Conservation (phyloP, 2,329 filamentous ascomycete species). For the Microsporum canis region DNA sequence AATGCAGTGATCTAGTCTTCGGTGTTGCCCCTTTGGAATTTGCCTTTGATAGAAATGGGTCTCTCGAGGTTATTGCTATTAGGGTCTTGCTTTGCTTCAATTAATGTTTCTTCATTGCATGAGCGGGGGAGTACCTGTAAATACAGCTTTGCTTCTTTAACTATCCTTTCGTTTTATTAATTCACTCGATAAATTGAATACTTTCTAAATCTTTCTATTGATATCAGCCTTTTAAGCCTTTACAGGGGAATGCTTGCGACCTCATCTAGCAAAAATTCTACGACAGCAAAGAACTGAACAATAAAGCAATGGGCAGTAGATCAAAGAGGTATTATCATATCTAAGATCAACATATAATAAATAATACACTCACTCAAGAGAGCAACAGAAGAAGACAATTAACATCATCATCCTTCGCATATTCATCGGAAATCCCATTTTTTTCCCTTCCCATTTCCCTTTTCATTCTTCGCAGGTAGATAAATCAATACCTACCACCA, state of each 20-base stretch:
- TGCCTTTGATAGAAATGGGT: not conserved
- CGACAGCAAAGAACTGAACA: no score
- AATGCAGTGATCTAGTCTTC: not conserved
- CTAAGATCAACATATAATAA: not conserved
- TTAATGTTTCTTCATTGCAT: not conserved
- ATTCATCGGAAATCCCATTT: not conserved
- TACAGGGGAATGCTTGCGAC: no score
- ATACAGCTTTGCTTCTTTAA: slow-evolving; percentile 2
- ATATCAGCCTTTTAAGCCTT: not conserved
- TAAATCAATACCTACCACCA: not conserved
- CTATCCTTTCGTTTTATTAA: not conserved
- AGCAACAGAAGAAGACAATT: not conserved
- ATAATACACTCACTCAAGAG: slow-evolving; percentile 1
- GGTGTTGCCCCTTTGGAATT: not conserved
- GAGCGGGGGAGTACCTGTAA: slow-evolving; percentile 4
- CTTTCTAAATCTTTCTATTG: not conserved
- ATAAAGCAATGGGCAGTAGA: not conserved
- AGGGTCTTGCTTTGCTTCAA: not conserved
- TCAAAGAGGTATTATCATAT: slow-evolving; percentile 2
- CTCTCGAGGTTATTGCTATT: not conserved
- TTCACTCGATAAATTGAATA: not conserved
- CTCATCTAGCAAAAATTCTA: no score
- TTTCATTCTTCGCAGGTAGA: not conserved
- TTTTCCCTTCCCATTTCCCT: not conserved
- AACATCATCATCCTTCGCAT: not conserved